Base-by-base conservation (phyloP, 1,139 yeast genomes). In the Geotrichum candidum region DNA sequence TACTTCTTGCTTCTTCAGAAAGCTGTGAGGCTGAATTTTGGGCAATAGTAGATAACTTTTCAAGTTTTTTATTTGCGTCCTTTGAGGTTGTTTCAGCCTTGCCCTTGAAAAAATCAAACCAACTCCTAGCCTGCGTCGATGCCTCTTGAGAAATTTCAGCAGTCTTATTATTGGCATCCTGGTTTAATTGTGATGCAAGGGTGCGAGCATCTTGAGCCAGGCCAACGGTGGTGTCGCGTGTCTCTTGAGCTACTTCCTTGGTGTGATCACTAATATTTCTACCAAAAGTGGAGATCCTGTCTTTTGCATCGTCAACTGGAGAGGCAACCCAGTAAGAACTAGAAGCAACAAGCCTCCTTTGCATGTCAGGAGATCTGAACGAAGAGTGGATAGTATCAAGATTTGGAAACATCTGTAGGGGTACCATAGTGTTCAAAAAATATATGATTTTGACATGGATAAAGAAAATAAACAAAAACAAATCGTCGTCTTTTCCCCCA, bases 291-390 rank as follows among this genome's bases (percentile, higher is more conserved):
- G 18, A 10, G n/a, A 54, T 53, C n/a, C 51, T 51, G 22, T 53
- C 51, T 29, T 58, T 53, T 15, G 57, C 61, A 27, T 58, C 57
- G 13, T 58, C 61, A 6, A 54, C 33, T 1, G 61, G 54, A 15
- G 61, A 58, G 15, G 27, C 18, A 48, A 58, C 53, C 61, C 61
- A 58, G 27, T 58, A 58, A 18, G 22, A 27, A 15, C 45, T 15
- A 18, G n/a, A 25, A 1, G 27, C n/a, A 13, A 56, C 25, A 25
- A 53, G 25, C 27, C 38, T 46, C 5, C 53, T 29, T 11, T 41
- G 57, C n/a, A 50, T n/a, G n/a, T 38, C 61, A 10, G 45, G 48
- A 35, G 35, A 29, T 13, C 53, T 53, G 29, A 58, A 58, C 35
- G 61, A 53, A 6, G 48, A 11, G 22, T 35, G 31, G 6, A 53